Percentiles rank a stretch among this genome's conserved stretches.
These are phyloP conservation scores for Psilocybe cubensis DNA, from an alignment of 768 basidiomycete genomes.

Conservation along the genomic window DNA sequence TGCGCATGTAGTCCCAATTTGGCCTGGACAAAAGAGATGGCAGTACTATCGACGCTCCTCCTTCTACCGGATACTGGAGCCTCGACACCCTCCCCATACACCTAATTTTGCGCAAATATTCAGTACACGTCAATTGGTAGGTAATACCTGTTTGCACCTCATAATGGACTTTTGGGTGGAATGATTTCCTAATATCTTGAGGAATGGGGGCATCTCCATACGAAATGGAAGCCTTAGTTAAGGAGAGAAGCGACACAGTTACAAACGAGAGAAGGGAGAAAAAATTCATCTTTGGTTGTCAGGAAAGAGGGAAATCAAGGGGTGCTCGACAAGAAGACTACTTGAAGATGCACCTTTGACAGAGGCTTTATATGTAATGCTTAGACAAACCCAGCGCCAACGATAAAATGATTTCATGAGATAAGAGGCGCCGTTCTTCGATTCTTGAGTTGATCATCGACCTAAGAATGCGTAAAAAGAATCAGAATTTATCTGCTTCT, in stretches of 20 bases:
- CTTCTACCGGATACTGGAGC: background rate
- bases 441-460: background rate
- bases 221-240: background rate
- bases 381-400: background rate
- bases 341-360: background rate
- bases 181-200: background rate
- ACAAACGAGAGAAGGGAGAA: background rate
- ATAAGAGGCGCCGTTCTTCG: background rate
- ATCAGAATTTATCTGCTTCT: background rate
- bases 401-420: background rate
- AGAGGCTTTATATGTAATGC: background rate
- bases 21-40: background rate
- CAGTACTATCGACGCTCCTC: background rate
- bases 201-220: background rate
- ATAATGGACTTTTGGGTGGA: constrained; percentile 1
- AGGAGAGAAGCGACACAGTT: background rate
- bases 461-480: background rate
- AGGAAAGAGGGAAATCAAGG: background rate
- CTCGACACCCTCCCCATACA: background rate
- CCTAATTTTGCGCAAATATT: background rate
- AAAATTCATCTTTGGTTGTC: background rate
- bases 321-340: background rate
- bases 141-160: background rate
- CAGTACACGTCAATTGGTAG: background rate
- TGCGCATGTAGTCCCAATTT: background rate